Conservation (phyloP, 2,329 filamentous ascomycete species). For the Aspergillus intermedius region DNA sequence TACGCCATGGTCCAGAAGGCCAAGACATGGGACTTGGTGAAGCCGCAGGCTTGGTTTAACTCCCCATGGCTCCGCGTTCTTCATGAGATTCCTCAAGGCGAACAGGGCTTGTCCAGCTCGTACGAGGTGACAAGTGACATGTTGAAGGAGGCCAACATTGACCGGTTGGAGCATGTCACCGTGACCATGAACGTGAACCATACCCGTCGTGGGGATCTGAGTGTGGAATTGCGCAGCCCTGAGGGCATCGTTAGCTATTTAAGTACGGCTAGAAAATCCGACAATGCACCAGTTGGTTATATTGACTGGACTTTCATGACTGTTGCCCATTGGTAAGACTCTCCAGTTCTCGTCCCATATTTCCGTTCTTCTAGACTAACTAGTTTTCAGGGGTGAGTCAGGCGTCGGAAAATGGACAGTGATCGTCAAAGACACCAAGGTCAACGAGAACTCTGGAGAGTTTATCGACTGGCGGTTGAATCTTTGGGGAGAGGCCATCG, state of each 20-base stretch:
- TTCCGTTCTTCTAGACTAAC: slow-evolving; percentile 13
- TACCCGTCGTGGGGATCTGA: slow-evolving; percentile 78
- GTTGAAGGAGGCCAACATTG: slow-evolving; percentile 75
- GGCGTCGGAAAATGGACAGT: slow-evolving; percentile 88
- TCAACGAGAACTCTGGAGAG: slow-evolving; percentile 68
- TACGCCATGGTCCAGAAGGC: slow-evolving; percentile 78
- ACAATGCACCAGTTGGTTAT: slow-evolving; percentile 65
- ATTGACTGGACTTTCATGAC: slow-evolving; percentile 98
- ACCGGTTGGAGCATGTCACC: slow-evolving; percentile 85
- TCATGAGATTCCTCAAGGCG: slow-evolving; percentile 75
- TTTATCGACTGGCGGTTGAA: slow-evolving; percentile 92
- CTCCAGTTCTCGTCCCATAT: neutral
- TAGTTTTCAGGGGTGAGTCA: slow-evolving; percentile 66
- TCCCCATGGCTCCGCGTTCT: slow-evolving; percentile 92
- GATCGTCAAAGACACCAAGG: slow-evolving; percentile 73
- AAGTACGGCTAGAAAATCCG: slow-evolving; percentile 64
- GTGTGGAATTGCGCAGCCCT: slow-evolving; percentile 84
- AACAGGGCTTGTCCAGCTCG: slow-evolving; percentile 68
- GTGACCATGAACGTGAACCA: slow-evolving; percentile 96
- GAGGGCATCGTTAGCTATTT: slow-evolving; percentile 75
- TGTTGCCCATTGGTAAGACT: slow-evolving; percentile 80
- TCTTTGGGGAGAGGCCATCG: slow-evolving; percentile 84
- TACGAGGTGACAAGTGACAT: slow-evolving; percentile 78
- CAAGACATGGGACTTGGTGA: slow-evolving; percentile 78
- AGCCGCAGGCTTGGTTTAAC: slow-evolving; percentile 91